Evolutionary conservation across 2,329 filamentous ascomycete genomes (phyloP).

Genomic region (Microsporum canis): DNA sequence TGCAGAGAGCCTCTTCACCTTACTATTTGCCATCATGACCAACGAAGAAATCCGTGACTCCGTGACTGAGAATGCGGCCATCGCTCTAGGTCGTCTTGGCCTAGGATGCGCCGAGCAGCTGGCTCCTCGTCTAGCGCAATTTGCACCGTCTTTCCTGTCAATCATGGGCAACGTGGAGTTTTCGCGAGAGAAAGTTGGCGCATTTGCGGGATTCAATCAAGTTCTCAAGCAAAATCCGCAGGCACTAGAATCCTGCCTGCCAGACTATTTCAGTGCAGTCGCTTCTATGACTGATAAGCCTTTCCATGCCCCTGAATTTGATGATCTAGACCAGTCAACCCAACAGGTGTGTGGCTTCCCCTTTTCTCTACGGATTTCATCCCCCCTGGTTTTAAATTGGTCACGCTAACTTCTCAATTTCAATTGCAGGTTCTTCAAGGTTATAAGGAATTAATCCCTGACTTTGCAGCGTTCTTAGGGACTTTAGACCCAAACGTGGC

Average conservation of each 20-base stretch:
- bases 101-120: slow-evolving; percentile 64
- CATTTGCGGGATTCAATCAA: slow-evolving; percentile 79
- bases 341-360: slow-evolving; percentile 50
- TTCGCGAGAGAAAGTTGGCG: slow-evolving; percentile 88
- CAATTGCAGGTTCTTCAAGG: slow-evolving; percentile 32
- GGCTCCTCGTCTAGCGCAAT: slow-evolving; percentile 65
- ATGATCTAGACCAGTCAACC: slow-evolving; percentile 58
- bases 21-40: slow-evolving; percentile 69
- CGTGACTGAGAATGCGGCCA: slow-evolving; percentile 85
- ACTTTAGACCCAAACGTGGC: slow-evolving; percentile 30
- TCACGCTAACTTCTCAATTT: slow-evolving; percentile 8
- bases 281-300: slow-evolving; percentile 56
- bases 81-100: slow-evolving; percentile 79
- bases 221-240: slow-evolving; percentile 78
- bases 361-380: background rate
- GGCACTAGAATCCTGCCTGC: slow-evolving; percentile 77
- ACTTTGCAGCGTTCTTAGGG: slow-evolving; percentile 37
- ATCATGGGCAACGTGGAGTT: slow-evolving; percentile 75
- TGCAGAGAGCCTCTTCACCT: slow-evolving; percentile 62
- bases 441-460: slow-evolving; percentile 38
- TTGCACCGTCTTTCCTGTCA: slow-evolving; percentile 69
- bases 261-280: slow-evolving; percentile 74
- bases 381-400: background rate
- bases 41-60: slow-evolving; percentile 77
- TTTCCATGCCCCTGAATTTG: slow-evolving; percentile 48